Evolutionary conservation across 2,329 filamentous ascomycete species (phyloP).

Genomic region (Aaosphaeria arxii): DNA sequence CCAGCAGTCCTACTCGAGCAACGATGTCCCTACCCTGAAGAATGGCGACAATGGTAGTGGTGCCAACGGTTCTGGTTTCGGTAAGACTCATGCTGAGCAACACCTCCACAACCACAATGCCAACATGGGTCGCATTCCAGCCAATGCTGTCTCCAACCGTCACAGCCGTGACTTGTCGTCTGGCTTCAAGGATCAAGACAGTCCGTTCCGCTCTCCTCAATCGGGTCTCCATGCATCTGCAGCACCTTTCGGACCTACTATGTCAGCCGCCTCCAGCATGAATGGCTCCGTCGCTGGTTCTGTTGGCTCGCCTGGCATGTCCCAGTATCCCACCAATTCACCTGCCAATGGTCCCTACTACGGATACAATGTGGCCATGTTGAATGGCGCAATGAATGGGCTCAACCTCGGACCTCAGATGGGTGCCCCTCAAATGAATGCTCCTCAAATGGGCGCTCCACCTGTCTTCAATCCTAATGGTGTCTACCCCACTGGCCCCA

Average conservation of each 20-base stretch:
- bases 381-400: slow-evolving; percentile 67
- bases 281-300: slow-evolving; percentile 17
- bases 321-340: slow-evolving; percentile 26
- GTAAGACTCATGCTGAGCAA: slow-evolving; percentile 56
- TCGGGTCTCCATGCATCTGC: slow-evolving; percentile 79
- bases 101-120: slow-evolving; percentile 71
- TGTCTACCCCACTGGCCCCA: slow-evolving; percentile 17
- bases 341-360: slow-evolving; percentile 40
- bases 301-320: slow-evolving; percentile 27
- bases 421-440: not conserved
- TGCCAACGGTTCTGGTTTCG: slow-evolving; percentile 20
- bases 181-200: slow-evolving; percentile 45
- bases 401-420: slow-evolving; percentile 43
- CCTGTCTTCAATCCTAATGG: slow-evolving; percentile 17
- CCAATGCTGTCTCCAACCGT: slow-evolving; percentile 61
- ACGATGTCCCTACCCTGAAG: slow-evolving; percentile 84
- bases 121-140: slow-evolving; percentile 75
- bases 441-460: slow-evolving; percentile 38
- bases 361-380: slow-evolving; percentile 58
- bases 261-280: slow-evolving; percentile 34
- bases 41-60: slow-evolving; percentile 54
- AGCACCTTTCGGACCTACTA: slow-evolving; percentile 70
- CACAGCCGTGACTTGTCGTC: slow-evolving; percentile 70
- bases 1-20: slow-evolving; percentile 85
- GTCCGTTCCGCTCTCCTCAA: slow-evolving; percentile 56